Evolutionary conservation across 371 early-diverging fungal species (phyloP).

Genomic region (Batrachochytrium dendrobatidis): DNA sequence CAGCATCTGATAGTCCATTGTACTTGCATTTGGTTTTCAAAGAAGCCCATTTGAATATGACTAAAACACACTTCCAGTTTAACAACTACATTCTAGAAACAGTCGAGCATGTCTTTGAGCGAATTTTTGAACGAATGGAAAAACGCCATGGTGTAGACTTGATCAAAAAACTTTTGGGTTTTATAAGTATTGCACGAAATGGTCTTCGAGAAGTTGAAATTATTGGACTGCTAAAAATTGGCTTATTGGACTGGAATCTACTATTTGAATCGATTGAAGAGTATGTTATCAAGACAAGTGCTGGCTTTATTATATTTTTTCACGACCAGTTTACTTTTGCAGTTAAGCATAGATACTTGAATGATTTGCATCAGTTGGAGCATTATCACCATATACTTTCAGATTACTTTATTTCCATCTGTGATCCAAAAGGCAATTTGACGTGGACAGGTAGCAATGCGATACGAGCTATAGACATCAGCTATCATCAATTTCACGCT

Average conservation of each 20-base stretch:
- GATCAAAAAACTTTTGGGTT: neutral
- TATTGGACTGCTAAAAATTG: constrained; percentile 6
- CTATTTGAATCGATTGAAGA: constrained; percentile 7
- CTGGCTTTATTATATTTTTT: constrained; percentile 10
- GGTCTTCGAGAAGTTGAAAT: constrained; percentile 12
- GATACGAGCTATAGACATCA: constrained; percentile 6
- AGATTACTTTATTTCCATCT: neutral
- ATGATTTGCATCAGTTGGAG: neutral
- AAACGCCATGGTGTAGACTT: constrained; percentile 3
- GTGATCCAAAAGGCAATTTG: neutral
- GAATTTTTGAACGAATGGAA: constrained; percentile 4
- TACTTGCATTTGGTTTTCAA: neutral
- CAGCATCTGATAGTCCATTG: constrained; percentile 4
- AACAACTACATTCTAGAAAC: neutral
- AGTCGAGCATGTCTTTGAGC: constrained; percentile 6
- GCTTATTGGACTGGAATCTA: constrained; percentile 11
- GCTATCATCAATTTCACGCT: constrained; percentile 5
- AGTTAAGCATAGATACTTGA: constrained; percentile 6
- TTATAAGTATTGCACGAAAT: constrained; percentile 4
- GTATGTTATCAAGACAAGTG: constrained; percentile 4
- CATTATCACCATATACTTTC: constrained; percentile 3
- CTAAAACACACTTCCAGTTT: neutral
- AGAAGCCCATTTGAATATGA: constrained; percentile 4
- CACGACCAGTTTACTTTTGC: constrained; percentile 9
- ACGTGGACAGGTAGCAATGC: neutral